Evolutionary conservation across 169 alveolate genomes (phyloP).

Genomic region (Plasmodium falciparum): DNA sequence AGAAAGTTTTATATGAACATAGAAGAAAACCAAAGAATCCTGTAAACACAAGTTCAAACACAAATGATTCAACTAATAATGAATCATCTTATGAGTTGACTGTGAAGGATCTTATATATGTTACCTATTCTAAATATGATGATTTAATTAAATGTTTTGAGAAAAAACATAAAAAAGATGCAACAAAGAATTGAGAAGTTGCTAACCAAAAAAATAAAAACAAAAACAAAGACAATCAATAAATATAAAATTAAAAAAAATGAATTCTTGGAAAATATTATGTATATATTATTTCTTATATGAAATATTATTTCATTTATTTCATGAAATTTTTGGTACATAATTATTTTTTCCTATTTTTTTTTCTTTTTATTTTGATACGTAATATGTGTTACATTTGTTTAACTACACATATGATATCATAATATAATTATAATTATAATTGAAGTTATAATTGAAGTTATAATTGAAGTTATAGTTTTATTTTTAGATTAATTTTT

Average conservation of each 20-base stretch:
- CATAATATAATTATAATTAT: no score
- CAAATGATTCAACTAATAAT: constrained; percentile 1
- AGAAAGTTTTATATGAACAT: neutral
- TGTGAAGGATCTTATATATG: constrained; percentile 34
- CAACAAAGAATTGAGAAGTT: neutral
- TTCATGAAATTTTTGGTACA: no score
- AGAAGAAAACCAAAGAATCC: neutral
- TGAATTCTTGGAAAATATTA: neutral
- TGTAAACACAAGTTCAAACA: neutral
- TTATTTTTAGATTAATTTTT: no score
- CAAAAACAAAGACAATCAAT: neutral
- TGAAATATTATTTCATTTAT: no score
- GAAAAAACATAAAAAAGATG: neutral
- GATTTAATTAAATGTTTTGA: constrained; percentile 29
- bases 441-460: no score
- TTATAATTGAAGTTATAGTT: no score
- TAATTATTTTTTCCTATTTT: no score
- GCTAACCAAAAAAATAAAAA: neutral
- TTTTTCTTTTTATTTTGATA: no score
- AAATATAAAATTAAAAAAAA: neutral
- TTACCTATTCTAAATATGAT: constrained; percentile 40
- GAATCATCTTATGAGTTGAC: constrained; percentile 32
- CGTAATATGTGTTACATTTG: no score
- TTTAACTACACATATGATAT: no score
- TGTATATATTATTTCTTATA: no score